Evolutionary conservation across 441 rosid genomes (phyloP).

Genomic region (Eutrema salsugineum): DNA sequence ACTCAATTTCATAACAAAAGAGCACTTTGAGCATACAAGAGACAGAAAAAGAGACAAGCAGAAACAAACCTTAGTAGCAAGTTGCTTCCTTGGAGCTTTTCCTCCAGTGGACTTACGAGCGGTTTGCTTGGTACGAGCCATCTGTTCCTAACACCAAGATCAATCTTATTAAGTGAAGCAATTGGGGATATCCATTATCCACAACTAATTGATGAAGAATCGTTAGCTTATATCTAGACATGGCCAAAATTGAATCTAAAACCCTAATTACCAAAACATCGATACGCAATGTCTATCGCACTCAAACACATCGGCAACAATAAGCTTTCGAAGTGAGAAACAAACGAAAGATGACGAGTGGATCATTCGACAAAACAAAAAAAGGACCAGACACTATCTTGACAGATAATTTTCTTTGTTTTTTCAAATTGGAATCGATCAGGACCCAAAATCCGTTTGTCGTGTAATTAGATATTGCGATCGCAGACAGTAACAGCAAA

Average conservation of each 20-base stretch:
- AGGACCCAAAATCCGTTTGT: background rate
- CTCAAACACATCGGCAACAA: background rate
- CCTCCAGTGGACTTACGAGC: slow-evolving; percentile 79
- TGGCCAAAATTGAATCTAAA: background rate
- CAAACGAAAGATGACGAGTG: background rate
- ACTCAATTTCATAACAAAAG: background rate
- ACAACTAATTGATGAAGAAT: background rate
- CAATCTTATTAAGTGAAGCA: too few species aligned
- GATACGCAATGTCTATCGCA: background rate
- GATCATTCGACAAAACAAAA: background rate
- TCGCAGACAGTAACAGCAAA: background rate
- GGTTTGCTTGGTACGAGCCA: slow-evolving; percentile 86
- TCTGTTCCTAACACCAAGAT: slow-evolving; percentile 16
- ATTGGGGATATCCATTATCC: background rate
- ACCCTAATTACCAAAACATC: background rate
- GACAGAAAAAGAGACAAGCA: background rate
- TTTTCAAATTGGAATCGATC: background rate
- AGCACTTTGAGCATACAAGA: background rate
- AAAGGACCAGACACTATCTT: background rate
- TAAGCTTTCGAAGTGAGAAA: background rate
- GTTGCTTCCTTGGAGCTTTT: slow-evolving; percentile 78
- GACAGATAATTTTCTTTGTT: too few species aligned
- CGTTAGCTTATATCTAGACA: background rate
- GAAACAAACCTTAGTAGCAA: slow-evolving; percentile 51
- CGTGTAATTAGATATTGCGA: background rate